Evolutionary conservation across 208 protist genomes (phyloP), one percentile per base, ranked within the genome.

Genomic region (Leptomonas seymouri): DNA sequence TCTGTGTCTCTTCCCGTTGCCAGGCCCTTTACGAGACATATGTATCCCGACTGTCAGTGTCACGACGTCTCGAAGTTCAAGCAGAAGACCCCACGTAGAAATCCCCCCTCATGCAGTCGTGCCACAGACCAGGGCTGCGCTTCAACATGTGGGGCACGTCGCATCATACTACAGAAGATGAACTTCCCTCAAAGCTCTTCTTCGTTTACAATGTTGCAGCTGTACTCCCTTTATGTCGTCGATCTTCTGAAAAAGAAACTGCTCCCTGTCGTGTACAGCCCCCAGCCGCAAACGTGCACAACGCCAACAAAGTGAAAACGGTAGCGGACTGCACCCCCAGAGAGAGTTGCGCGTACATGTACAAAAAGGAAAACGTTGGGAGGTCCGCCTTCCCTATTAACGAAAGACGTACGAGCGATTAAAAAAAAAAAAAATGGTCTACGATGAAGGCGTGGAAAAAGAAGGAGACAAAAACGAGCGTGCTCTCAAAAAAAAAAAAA

Each of bases 101-200:
- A 39, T 39, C 34, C 9, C 34, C 9, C 3, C 34, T 39, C 34
- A 39, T 39, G 45, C 12, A 16, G 45, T 15, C 20, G 45, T 49
- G 34, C 9, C 34, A 3, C 3, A 39, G 34, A 3, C 34, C 9
- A 39, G 34, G 34, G 34, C 34, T 12, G 45, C 4, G 45, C 45
- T 49, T 16, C 45, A 49, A 49, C 12, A 16, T 39, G 34, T 39
- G 9, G 34, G 34, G 7, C 34, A 12, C 7, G 34, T 9, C 9
- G 34, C 34, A 21, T 49, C 18, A 53, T 25, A 30, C 25, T 8
- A 53, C 41, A 59, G 67, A 61, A 66, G 34, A 49, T 4, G 1
- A 36, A 12, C 56, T 62, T 62, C 56, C 34, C 56, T 62, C 56
- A 62, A 62, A 50, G 39, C 46, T 45, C 23, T 16, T 57, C 31